Conservation (phyloP, 495 filamentous ascomycete species). For the Penicillium alfredii region DNA sequence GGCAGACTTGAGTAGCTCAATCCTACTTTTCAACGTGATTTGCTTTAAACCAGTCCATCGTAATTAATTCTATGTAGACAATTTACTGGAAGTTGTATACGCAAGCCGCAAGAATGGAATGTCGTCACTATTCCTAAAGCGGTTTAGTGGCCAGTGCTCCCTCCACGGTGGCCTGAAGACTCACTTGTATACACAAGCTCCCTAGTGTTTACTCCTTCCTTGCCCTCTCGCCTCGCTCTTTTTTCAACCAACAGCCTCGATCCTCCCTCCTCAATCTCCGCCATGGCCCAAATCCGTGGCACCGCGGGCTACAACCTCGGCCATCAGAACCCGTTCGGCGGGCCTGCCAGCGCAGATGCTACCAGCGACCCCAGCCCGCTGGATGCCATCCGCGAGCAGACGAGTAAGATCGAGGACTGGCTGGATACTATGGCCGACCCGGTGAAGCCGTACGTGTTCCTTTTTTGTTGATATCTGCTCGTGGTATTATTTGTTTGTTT, state of each 20-base stretch:
- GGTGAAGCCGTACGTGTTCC: constrained; percentile 92
- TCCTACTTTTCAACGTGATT: no score
- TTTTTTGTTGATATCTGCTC: no score
- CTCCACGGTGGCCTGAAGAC: constrained; percentile 42
- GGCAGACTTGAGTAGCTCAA: no score
- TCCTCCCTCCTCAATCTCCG: constrained; percentile 12
- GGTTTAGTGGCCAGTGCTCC: constrained; percentile 35
- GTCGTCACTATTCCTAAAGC: constrained; percentile 30
- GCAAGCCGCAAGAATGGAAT: no score
- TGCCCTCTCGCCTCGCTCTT: constrained; percentile 3
- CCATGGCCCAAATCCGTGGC: constrained; percentile 94
- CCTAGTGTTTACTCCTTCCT: constrained; percentile 18
- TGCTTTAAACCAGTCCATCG: no score
- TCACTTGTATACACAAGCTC: constrained; percentile 21
- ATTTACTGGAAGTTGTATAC: no score
- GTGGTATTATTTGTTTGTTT: no score
- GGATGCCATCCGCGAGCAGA: constrained; percentile 87
- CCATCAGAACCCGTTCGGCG: constrained; percentile 67
- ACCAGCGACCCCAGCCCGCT: constrained; percentile 77
- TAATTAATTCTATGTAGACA: no score
- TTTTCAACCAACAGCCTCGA: constrained; percentile 3
- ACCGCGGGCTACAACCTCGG: constrained; percentile 94
- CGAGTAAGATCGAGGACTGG: constrained; percentile 95
- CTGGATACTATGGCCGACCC: constrained; percentile 86
- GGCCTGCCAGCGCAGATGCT: constrained; percentile 53